Evolutionary conservation across 176 grass and related monocot species (phyloP).

Genomic region (Triticum aestivum): IWGSC_CS_RefSeq_v2.1 NC_057813.1:730925309-730925808

Average conservation of each 20-base stretch:
- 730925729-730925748: too few species aligned
- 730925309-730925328: too few species aligned
- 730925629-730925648: too few species aligned
- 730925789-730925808: too few species aligned
- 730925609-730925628: slow-evolving; percentile 46
- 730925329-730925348: too few species aligned
- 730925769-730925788: too few species aligned
- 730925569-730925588: slow-evolving; percentile 14
- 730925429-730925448: not conserved
- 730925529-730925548: slow-evolving; percentile 80
- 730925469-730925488: slow-evolving; percentile 80
- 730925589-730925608: slow-evolving; percentile 44
- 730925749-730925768: too few species aligned
- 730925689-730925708: too few species aligned
- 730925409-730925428: not conserved
- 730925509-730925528: slow-evolving; percentile 80
- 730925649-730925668: too few species aligned
- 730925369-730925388: not conserved
- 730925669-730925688: too few species aligned
- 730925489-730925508: slow-evolving; percentile 97
- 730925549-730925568: slow-evolving; percentile 63
- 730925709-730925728: too few species aligned
- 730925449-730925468: slow-evolving; percentile 47
- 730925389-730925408: not conserved
- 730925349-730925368: too few species aligned